phyloP scores from a whole-genome alignment of 805 yeast genomes.

The Suhomyces emberorum region DNA sequence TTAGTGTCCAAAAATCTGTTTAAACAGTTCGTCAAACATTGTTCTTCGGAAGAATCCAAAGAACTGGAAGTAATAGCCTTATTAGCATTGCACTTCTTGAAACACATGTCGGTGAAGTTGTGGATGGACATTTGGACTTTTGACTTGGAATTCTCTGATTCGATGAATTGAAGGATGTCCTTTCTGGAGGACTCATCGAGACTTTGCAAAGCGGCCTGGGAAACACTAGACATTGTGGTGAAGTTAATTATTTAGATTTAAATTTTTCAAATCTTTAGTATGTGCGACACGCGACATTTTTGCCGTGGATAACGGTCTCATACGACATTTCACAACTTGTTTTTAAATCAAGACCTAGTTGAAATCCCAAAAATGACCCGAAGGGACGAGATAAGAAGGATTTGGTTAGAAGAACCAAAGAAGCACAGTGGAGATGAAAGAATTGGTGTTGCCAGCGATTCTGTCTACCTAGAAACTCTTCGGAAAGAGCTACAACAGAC shows the following conservation, averaged over 20 bases:
- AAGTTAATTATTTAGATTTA: too few relatives aligned
- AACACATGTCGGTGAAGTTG: constrained; percentile 85
- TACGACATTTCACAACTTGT: too few relatives aligned
- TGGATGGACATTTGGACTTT: constrained; percentile 87
- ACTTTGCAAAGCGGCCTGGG: constrained; percentile 33
- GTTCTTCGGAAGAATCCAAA: constrained; percentile 58
- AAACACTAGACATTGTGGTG: constrained; percentile 31
- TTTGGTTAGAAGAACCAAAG: too few relatives aligned
- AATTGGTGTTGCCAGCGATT: constrained; percentile 1
- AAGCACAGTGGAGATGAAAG: not conserved
- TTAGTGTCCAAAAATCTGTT: constrained; percentile 86
- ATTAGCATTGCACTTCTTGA: constrained; percentile 71
- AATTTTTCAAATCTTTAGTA: constrained; percentile 2
- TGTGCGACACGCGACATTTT: too few relatives aligned
- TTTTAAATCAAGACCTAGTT: too few relatives aligned
- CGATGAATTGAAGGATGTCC: constrained; percentile 73
- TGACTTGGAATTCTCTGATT: constrained; percentile 79
- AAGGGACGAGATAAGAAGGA: too few relatives aligned
- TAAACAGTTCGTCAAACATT: constrained; percentile 76
- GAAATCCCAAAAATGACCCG: too few relatives aligned
- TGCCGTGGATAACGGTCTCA: too few relatives aligned
- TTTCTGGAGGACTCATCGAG: constrained; percentile 67
- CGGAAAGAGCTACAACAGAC: constrained; percentile 17
- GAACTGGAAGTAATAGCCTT: constrained; percentile 43
- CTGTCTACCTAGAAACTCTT: constrained; percentile 16